Conservation (phyloP, 495 filamentous ascomycete genomes). For the Penicillium bialowiezense region DNA sequence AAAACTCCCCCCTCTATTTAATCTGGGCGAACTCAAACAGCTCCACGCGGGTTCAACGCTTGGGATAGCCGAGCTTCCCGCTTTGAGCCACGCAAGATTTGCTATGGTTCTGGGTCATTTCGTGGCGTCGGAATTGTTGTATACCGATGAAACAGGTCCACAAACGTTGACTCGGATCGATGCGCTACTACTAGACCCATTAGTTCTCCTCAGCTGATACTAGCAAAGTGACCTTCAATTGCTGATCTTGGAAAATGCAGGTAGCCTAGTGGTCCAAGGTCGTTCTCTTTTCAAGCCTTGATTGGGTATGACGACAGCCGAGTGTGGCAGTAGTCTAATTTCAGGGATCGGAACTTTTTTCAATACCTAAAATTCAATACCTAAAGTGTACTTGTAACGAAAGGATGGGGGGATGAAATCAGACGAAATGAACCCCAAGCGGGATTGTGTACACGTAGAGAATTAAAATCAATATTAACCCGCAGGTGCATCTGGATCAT, state of each 20-base stretch:
- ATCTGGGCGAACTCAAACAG: background rate
- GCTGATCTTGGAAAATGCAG: constrained; percentile 16
- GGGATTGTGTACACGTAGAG: too few relatives aligned
- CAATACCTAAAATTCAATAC: background rate
- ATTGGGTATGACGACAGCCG: too few relatives aligned
- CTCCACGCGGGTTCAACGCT: constrained; percentile 21
- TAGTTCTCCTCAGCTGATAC: constrained; percentile 19
- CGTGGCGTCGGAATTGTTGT: constrained; percentile 11
- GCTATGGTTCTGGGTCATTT: constrained; percentile 4
- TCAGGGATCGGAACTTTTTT: constrained; percentile 14
- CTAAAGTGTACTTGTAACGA: background rate
- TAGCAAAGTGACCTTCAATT: constrained; percentile 12
- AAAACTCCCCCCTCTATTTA: background rate
- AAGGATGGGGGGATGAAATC: too few relatives aligned
- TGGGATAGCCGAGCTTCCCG: constrained; percentile 28
- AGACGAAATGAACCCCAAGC: too few relatives aligned
- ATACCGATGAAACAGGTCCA: constrained; percentile 27
- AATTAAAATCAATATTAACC: too few relatives aligned
- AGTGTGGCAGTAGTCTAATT: background rate
- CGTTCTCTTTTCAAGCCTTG: constrained; percentile 2
- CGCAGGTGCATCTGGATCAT: constrained; percentile 35
- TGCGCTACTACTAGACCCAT: constrained; percentile 7
- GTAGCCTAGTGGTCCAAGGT: constrained; percentile 7
- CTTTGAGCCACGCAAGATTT: constrained; percentile 5
- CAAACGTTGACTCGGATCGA: constrained; percentile 11